Percentiles rank a stretch among this genome's conserved stretches.
phyloP scores from a whole-genome alignment of 306 rosid species.

The Sicyos edulis region DNA sequence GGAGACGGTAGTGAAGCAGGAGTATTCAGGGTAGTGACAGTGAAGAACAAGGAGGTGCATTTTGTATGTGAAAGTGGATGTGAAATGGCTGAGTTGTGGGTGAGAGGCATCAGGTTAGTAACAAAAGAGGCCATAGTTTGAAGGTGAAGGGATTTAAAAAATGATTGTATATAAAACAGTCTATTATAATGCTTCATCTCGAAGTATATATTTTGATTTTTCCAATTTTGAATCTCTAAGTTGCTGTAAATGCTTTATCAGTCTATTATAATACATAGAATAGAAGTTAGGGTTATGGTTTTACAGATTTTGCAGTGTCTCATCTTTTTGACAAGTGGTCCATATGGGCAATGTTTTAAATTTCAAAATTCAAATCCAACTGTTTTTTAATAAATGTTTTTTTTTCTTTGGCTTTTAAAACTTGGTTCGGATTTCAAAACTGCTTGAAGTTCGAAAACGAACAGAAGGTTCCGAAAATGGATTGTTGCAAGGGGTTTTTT shows the following conservation, averaged over 20 bases:
- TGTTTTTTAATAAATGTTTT: background rate
- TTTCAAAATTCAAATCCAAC: background rate
- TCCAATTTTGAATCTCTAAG: conserved; percentile 27
- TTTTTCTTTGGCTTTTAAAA: background rate
- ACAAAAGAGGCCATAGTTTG: conserved; percentile 44
- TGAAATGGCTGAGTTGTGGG: conserved; percentile 80
- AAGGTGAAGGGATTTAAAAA: conserved; percentile 20
- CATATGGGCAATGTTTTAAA: background rate
- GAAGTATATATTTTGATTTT: conserved; percentile 41
- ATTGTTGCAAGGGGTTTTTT: too few relatives aligned
- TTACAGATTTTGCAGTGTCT: too few relatives aligned
- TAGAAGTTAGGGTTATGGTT: too few relatives aligned
- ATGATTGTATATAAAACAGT: conserved; percentile 33
- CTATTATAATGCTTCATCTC: conserved; percentile 50
- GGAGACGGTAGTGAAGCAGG: conserved; percentile 64
- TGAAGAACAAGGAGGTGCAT: conserved; percentile 67
- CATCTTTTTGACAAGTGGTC: background rate
- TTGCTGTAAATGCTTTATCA: conserved; percentile 28
- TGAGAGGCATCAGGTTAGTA: conserved; percentile 74
- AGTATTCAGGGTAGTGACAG: conserved; percentile 67
- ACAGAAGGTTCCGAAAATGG: too few relatives aligned
- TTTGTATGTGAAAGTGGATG: conserved; percentile 68
- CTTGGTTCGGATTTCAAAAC: background rate
- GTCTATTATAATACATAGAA: background rate
- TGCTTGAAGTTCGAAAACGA: background rate